These are phyloP conservation scores for Hemisphaericaspora xylanilytica DNA, from an alignment of 1,139 yeast genomes.

Conservation along the genomic window DNA sequence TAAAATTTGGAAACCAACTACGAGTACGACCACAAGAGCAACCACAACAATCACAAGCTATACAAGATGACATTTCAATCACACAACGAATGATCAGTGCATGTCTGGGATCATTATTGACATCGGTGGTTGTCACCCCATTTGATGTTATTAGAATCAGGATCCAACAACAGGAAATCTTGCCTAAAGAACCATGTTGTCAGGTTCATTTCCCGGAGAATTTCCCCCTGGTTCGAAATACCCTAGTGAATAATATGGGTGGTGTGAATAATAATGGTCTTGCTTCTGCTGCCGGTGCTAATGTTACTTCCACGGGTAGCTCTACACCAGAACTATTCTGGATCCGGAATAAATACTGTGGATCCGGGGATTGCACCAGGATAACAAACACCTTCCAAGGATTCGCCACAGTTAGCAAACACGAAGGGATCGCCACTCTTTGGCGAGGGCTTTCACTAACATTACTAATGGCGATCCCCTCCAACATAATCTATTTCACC, in stretches of 20 bases:
- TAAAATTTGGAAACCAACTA: conserved; percentile 4
- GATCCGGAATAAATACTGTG: conserved; percentile 40
- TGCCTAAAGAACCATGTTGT: conserved; percentile 41
- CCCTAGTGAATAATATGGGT: conserved; percentile 11
- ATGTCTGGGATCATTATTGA: conserved; percentile 83
- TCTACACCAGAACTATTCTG: conserved; percentile 35
- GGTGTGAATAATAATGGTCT: too few species aligned
- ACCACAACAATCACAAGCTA: too few species aligned
- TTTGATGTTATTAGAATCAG: conserved; percentile 91
- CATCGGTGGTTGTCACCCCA: conserved; percentile 86
- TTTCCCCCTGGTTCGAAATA: conserved; percentile 12
- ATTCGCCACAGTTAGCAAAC: conserved; percentile 55
- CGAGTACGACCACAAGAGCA: too few species aligned
- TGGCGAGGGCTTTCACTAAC: conserved; percentile 91
- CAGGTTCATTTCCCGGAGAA: conserved; percentile 15
- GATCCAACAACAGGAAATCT: conserved; percentile 80
- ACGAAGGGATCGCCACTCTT: conserved; percentile 74
- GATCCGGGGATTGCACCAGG: conserved; percentile 31
- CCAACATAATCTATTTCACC: conserved; percentile 89
- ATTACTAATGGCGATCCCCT: conserved; percentile 84
- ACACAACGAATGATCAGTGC: conserved; percentile 83
- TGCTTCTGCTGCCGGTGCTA: conserved; percentile 5
- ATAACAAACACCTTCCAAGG: conserved; percentile 71
- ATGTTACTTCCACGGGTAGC: conserved; percentile 1
- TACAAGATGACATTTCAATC: conserved; percentile 40